Evolutionary conservation across 1,139 yeast genomes (phyloP), one percentile per base, ranked within the genome.

Genomic region (Sugiyamaella xylanicola): DNA sequence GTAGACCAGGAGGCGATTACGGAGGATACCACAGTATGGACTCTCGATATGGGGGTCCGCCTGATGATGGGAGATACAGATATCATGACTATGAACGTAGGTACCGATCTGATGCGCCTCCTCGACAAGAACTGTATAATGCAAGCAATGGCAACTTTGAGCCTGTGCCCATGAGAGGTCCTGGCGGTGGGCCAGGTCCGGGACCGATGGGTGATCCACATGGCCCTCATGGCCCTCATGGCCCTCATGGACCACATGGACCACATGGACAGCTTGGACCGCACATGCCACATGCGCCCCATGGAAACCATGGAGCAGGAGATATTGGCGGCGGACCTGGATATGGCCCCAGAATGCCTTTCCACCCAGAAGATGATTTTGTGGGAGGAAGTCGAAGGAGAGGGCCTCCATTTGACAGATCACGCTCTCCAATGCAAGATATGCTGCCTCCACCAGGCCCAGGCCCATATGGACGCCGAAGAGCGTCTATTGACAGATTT

Each of bases 71-170:
- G 13, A 58, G 71, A 16, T 67, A 66, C 48, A 53, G 67, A 19
- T 69, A 66, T 51, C 58, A 60, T 40, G 71, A 69, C 37, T 62
- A 60, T 48, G 73, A 70, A 48, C 52, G 63, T 29, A 58, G 72
- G 13, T 69, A 69, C 55, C 61, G 70, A 3, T 41, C 66, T 1
- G 65, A 65, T 22, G 58, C 54, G 11, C 65, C 68, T 4, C 59
- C 64, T 9, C 66, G 64, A 4, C 68, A 63, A 29, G 73, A 71
- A 51, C 60, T 71, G 19, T 71, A 64, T 60, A 69, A 70, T 56
- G 72, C 70, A 15, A 56, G 60, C 19, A 68, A 65, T 36, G 72
- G 72, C n/a, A 64, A 61, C 56, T 55, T 68, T 17, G 72, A 69
- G 55, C 56, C 61, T 17, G 59, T 32, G 20, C 55, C 55, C 11